Base-by-base conservation (phyloP, 2,329 filamentous ascomycete genomes). In the Xylaria sp. region DNA sequence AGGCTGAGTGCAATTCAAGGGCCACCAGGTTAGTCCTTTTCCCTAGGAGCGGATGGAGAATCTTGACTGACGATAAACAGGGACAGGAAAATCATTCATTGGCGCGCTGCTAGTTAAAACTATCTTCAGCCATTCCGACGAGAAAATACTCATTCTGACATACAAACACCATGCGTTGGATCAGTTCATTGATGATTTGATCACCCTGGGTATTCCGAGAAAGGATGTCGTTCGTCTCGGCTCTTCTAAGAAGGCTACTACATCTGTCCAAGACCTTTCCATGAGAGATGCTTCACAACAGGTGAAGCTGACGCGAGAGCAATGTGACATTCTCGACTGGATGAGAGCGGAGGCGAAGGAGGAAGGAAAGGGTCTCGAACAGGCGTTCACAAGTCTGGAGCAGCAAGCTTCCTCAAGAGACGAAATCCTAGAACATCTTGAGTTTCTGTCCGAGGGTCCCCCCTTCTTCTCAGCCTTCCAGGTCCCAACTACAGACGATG, bases 61-160 rank as follows among this genome's bases (percentile, higher is more conserved):
- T 15, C 15, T 37, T 28, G 1, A 7, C 48, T 59, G 37, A 25
- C 37, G n/a, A 28, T 25, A 7, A 59, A 7, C 59, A 89, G 89
- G 90, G 0, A 94, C 91, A 0, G 92, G 92, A 1, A 94, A 94
- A 71, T 92, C 90, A 0, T 93, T 92, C 72, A 85, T 92, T 2
- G 92, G 91, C 0, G 88, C 90, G 0, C 79, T 91, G 1, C 81
- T 90, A 0, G 85, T 87, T 0, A 88, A 89, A 60, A 77, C 82
- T 0, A 75, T 93, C 0, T 78, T 88, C 25, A 74, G 85, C 0
- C 73, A 82, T 8, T 87, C 85, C 0, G 25, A 72, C 0, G 80
- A 86, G 39, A 31, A 86, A 0, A 86, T 93, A 0, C 80, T 94
- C 0, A 86, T 93, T 0, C 77, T 91, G 1, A 88, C 86, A 20